Base-by-base conservation (phyloP, 768 basidiomycete species). In the Holtermannia corniformis region DNA sequence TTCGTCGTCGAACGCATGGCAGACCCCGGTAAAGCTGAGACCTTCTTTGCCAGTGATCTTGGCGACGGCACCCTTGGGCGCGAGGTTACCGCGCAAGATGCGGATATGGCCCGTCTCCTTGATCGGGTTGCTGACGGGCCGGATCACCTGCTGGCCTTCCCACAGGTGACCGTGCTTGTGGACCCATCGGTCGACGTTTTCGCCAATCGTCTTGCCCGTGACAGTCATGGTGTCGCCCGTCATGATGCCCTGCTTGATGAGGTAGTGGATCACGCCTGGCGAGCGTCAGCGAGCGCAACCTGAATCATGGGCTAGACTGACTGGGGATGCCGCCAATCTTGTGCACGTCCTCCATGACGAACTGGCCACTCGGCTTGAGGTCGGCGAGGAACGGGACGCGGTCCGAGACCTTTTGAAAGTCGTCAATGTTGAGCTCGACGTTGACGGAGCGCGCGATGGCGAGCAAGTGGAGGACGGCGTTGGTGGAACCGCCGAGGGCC, bases 321-420 rank as follows among this genome's bases (percentile, higher is more conserved):
- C 91, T 86, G 3, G 95, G 93, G 61, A 92, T 91, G 52, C 93
- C 95, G 50, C 95, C 95, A 53, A 97, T 83, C 72, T 86, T 87
- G 79, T 87, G 82, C 7, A 99, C 82, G 66, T 97, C 87, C 74
- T 92, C 91, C 90, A 97, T 95, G 62, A 97, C 88, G 77, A 96
- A 97, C 74, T 91, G 91, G 32, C 95, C 95, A 58, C 87, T 90
- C 0, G 95, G 95, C 70, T 92, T 95, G 59, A 99, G 81, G 73
- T 99, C 87, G 21, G 93, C 92, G 58, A 97, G 78, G 80, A 96
- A 93, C 10, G 95, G 95, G 1, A 79, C 82, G 44, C 86, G 82
- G 71, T 99, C 92, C 4, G 91, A 93, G 49, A 97, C 88, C 51
- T 72, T 76, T 73, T 95, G 91, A 79, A 97, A 88, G 72, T 97